phyloP scores from a whole-genome alignment of 441 rosid genomes.

The Gossypium aridum region DNA sequence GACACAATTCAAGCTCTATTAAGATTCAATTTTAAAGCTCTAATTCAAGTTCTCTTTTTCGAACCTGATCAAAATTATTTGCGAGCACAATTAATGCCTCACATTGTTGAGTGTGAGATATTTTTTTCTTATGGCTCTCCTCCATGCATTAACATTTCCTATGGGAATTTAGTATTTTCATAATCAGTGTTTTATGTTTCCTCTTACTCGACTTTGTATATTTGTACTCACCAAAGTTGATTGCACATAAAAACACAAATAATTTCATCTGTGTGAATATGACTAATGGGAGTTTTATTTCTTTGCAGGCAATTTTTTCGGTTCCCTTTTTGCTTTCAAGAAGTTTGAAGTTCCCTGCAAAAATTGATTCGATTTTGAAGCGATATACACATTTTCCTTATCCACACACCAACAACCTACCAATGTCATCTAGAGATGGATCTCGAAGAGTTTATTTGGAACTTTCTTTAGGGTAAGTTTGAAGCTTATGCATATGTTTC shows the following conservation, averaged over 20 bases:
- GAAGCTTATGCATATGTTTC: no score
- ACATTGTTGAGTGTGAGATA: no score
- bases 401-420: constrained; percentile 43
- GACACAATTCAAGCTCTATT: no score
- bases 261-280: background rate
- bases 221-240: background rate
- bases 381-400: constrained; percentile 53
- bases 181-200: no score
- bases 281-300: background rate
- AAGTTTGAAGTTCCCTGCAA: constrained; percentile 72
- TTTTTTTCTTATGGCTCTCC: no score
- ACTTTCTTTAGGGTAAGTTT: constrained; percentile 83
- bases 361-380: constrained; percentile 40
- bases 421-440: constrained; percentile 25
- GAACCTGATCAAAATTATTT: no score
- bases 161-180: no score
- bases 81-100: no score
- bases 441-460: constrained; percentile 81
- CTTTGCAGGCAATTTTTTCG: constrained; percentile 65
- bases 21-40: no score
- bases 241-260: background rate
- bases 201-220: no score
- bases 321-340: constrained; percentile 57
- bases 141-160: no score
- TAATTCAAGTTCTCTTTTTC: no score